phyloP scores from a whole-genome alignment of 352 stramenopile species.

The Detonula confervacea region DNA sequence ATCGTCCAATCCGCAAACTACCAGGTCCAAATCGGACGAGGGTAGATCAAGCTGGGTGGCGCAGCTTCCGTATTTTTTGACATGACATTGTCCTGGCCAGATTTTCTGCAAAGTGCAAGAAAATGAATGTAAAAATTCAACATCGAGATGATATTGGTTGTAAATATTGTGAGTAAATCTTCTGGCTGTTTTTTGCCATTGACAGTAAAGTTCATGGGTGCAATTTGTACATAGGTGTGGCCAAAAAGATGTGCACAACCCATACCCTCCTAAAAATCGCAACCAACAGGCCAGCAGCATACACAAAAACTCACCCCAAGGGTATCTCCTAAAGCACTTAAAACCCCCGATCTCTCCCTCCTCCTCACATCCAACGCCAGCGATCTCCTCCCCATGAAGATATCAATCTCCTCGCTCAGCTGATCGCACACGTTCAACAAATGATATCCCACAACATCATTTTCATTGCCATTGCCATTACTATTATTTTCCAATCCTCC shows the following conservation, averaged over 20 bases:
- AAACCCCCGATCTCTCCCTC: conserved; percentile 62
- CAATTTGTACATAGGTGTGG: too few species aligned
- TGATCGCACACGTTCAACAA: conserved; percentile 78
- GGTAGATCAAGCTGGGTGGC: conserved; percentile 94
- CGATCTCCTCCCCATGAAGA: conserved; percentile 77
- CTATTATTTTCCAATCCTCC: too few species aligned
- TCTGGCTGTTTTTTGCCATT: too few species aligned
- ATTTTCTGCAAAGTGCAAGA: conserved; percentile 48
- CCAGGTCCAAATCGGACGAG: conserved; percentile 96
- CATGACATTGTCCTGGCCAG: conserved; percentile 66
- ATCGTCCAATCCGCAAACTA: conserved; percentile 89
- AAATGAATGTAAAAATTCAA: too few species aligned
- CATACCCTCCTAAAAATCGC: too few species aligned
- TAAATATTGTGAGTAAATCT: too few species aligned
- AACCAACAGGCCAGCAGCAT: too few species aligned
- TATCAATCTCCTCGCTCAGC: conserved; percentile 72
- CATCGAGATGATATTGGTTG: too few species aligned
- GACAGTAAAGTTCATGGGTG: too few species aligned
- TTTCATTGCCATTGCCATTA: too few species aligned
- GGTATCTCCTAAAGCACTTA: conserved; percentile 71
- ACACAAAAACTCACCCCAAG: conserved; percentile 47
- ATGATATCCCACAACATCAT: conserved; percentile 83
- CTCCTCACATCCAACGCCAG: conserved; percentile 65
- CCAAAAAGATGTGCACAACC: too few species aligned
- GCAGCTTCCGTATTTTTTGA: conserved; percentile 94